These are phyloP conservation scores for Dittrichia graveolens DNA, from an alignment of 129 eudicot genomes.

Conservation along the genomic window DNA sequence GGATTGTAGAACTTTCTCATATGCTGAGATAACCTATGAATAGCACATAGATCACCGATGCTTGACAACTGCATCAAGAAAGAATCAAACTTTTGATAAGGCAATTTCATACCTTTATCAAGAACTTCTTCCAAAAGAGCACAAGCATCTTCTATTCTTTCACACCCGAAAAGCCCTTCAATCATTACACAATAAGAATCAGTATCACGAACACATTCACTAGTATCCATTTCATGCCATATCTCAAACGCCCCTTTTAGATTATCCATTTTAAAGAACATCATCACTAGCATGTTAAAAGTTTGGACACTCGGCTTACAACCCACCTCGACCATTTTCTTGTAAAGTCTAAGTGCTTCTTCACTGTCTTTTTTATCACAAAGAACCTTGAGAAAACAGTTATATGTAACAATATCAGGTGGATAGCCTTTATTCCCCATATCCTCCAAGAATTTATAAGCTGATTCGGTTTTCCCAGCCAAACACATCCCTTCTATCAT, in stretches of 20 bases:
- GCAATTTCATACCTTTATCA: constrained; percentile 70
- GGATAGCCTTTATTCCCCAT: constrained; percentile 85
- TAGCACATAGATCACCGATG: constrained; percentile 67
- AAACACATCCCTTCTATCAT: constrained; percentile 82
- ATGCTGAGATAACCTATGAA: constrained; percentile 75
- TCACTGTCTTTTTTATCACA: constrained; percentile 68
- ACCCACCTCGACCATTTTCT: constrained; percentile 61
- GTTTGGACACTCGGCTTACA: constrained; percentile 89
- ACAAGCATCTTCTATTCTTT: constrained; percentile 54
- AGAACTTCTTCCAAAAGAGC: constrained; percentile 65
- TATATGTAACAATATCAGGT: constrained; percentile 84
- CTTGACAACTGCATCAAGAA: constrained; percentile 69
- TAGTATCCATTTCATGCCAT: constrained; percentile 77
- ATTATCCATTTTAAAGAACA: constrained; percentile 69
- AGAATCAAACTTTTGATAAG: constrained; percentile 67
- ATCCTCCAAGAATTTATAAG: constrained; percentile 77
- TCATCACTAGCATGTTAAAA: constrained; percentile 64
- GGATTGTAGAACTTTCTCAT: constrained; percentile 94
- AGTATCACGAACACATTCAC: constrained; percentile 56
- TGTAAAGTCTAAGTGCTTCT: constrained; percentile 61
- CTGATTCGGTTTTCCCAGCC: constrained; percentile 65
- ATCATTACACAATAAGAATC: constrained; percentile 85
- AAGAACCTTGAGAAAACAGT: constrained; percentile 87
- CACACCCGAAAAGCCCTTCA: constrained; percentile 78
- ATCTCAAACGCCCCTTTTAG: constrained; percentile 64